Conservation (phyloP, 495 filamentous ascomycete species). For the Talaromyces liani region DNA sequence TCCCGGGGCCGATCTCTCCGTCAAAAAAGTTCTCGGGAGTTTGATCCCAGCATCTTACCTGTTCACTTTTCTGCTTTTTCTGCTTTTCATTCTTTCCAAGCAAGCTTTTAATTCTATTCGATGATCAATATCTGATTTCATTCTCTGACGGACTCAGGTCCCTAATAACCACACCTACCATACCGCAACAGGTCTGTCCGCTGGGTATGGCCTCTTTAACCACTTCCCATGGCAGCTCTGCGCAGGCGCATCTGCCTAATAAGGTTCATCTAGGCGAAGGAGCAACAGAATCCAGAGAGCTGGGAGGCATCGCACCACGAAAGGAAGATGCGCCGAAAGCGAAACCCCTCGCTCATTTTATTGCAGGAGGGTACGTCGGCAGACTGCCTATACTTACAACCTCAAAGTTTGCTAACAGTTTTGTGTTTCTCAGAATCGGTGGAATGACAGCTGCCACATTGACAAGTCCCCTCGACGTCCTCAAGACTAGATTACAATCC, state of each 20-base stretch:
- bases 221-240: constrained; percentile 16
- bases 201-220: constrained; percentile 16
- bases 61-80: neutral
- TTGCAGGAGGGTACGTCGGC: constrained; percentile 70
- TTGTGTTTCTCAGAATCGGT: constrained; percentile 52
- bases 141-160: neutral
- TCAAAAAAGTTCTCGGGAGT: constrained; percentile 10
- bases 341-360: constrained; percentile 83
- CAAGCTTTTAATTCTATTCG: neutral
- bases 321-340: constrained; percentile 40
- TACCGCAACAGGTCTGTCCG: neutral
- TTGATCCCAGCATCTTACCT: neutral
- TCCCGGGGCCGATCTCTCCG: constrained; percentile 6
- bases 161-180: neutral
- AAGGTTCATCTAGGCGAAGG: constrained; percentile 5
- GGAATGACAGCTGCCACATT: constrained; percentile 84
- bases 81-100: neutral
- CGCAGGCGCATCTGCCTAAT: constrained; percentile 21
- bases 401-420: constrained; percentile 7
- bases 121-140: neutral
- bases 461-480: constrained; percentile 81
- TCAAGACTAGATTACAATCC: constrained; percentile 84
- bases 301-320: constrained; percentile 47
- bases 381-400: neutral
- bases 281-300: constrained; percentile 50